These are phyloP conservation scores for Apiotrichum siamense DNA, from an alignment of 1,284 basidiomycete genomes.

Conservation along the genomic window DNA sequence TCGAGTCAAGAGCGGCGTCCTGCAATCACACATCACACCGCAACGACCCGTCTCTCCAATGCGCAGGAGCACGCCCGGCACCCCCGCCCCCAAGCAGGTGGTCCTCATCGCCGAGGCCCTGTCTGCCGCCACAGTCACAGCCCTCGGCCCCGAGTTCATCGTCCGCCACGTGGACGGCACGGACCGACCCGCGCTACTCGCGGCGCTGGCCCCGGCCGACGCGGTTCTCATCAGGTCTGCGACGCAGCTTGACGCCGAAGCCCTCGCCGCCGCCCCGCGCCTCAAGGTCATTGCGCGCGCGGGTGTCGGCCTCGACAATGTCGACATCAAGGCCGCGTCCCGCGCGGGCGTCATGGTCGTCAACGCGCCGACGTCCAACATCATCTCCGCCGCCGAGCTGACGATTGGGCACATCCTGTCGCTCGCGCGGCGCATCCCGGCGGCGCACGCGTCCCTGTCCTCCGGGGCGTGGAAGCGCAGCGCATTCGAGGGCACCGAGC, in stretches of 20 bases:
- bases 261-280: background rate
- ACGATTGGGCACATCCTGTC: slow-evolving; percentile 7
- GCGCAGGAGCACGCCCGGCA: too few species aligned
- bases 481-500: slow-evolving; percentile 4
- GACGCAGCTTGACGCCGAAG: slow-evolving; percentile 7
- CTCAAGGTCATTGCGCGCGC: slow-evolving; percentile 12
- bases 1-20: too few species aligned
- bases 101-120: slow-evolving; percentile 9
- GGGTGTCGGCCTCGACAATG: slow-evolving; percentile 14
- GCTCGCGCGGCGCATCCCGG: slow-evolving; percentile 11
- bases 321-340: slow-evolving; percentile 11
- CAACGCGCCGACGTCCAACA: slow-evolving; percentile 15
- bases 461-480: slow-evolving; percentile 3
- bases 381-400: slow-evolving; percentile 14
- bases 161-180: slow-evolving; percentile 8
- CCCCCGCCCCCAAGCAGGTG: background rate
- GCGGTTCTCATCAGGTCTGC: slow-evolving; percentile 6
- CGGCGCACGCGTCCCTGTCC: slow-evolving; percentile 2
- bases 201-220: background rate
- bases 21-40: too few species aligned
- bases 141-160: slow-evolving; percentile 2
- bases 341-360: slow-evolving; percentile 11
- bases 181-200: slow-evolving; percentile 2
- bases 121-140: slow-evolving; percentile 1
- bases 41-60: too few species aligned